Base-by-base conservation (phyloP, 257 asterid species). In the Solanum etuberosum region DNA sequence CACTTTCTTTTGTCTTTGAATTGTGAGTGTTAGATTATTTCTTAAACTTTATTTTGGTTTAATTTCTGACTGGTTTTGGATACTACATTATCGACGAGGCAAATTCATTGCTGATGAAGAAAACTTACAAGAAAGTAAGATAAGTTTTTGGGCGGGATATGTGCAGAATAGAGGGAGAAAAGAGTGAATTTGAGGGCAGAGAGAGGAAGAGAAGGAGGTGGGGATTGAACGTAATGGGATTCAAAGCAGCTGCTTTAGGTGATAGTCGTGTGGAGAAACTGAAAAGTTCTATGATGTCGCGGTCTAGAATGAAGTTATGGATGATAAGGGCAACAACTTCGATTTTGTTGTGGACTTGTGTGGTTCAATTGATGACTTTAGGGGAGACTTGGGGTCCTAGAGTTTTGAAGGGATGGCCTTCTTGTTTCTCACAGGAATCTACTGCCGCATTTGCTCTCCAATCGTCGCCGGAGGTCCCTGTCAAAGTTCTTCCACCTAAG, bases 281-380 rank as follows among this genome's bases (percentile, higher is more conserved):
- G 87, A 94, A 92, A 89, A 91, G 92, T 83, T 93, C 96, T 5
- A 85, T 94, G 93, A 91, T 93, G 29, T 96, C 99, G 23, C 88
- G 96, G 89, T 92, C 98, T 12, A 91, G 97, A 85, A 94, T 94
- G 98, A 96, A 95, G 94, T 93, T 96, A 11, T 96, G 99, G 99
- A 94, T 94, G 88, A 93, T 96, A 51, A 92, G 99, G 88, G 98
- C 97, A 13, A 94, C 96, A 2, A 94, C 98, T 1, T 91, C 98
- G 37, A 76, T 96, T 87, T 86, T 96, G 91, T 90, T 96, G 70
- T 96, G 98, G 98, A 96, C 96, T 90, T 96, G 98, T 85, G 90
- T 96, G 86, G 98, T 96, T 92, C 99, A 95, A 91, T 91, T 96
- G 86, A 94, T 94, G 61, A 95, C 98, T 76, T 91, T 95, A 91